A percentile compares a stretch with the other conserved stretches of the same genome.
phyloP scores from a whole-genome alignment of 1,284 basidiomycete species.

The Chalciporus sp. region DNA sequence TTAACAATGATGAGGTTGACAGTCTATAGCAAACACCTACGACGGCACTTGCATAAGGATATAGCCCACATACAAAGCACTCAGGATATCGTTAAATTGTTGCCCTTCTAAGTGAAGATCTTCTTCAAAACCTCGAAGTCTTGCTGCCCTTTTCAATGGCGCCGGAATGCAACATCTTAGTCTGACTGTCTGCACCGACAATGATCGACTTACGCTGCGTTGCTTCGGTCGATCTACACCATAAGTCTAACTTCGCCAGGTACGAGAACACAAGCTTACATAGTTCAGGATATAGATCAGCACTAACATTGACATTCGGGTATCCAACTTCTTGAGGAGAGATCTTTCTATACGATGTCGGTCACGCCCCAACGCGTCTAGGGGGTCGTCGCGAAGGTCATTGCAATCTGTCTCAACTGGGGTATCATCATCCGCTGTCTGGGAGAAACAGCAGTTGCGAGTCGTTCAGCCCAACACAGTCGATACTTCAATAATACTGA shows the following conservation, averaged over 20 bases:
- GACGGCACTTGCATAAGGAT: conserved; percentile 65
- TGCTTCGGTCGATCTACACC: conserved; percentile 66
- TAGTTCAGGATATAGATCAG: conserved; percentile 61
- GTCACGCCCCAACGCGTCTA: neutral
- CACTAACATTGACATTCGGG: conserved; percentile 52
- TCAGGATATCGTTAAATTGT: conserved; percentile 70
- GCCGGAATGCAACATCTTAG: conserved; percentile 5
- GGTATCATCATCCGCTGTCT: conserved; percentile 11
- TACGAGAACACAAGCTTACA: conserved; percentile 32
- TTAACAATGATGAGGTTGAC: neutral
- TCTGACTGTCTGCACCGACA: neutral
- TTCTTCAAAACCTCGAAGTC: conserved; percentile 31
- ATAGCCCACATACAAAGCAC: conserved; percentile 74
- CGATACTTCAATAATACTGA: neutral
- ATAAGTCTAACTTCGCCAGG: neutral
- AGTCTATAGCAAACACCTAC: conserved; percentile 14
- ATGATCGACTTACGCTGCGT: conserved; percentile 52
- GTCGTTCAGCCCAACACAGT: neutral
- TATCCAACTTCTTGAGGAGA: conserved; percentile 41
- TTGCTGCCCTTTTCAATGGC: conserved; percentile 26
- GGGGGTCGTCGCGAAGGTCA: neutral
- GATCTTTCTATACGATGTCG: conserved; percentile 16
- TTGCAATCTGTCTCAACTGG: conserved; percentile 2
- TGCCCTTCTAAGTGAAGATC: conserved; percentile 42
- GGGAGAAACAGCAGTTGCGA: conserved; percentile 3